A percentile compares a stretch with the other conserved stretches of the same genome.
phyloP scores from a whole-genome alignment of 2,329 filamentous ascomycete species.

The Furcasterigmium sp. region DNA sequence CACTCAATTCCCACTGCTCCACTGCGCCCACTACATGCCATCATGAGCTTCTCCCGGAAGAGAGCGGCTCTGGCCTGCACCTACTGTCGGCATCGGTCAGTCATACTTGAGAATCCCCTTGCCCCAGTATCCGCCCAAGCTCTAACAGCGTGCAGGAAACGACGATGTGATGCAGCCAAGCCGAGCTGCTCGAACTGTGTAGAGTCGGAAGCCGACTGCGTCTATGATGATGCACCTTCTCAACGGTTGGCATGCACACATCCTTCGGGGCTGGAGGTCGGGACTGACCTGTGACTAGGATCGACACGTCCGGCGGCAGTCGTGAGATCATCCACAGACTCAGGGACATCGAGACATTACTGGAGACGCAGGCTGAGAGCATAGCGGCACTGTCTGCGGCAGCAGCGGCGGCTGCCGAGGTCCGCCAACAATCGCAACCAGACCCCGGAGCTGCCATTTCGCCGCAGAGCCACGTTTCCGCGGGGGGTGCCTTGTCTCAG shows the following conservation, averaged over 20 bases:
- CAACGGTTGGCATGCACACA: conserved; percentile 18
- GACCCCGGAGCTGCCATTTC: background rate
- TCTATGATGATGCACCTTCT: conserved; percentile 21
- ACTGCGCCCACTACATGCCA: no score
- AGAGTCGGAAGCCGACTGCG: conserved; percentile 18
- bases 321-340: conserved; percentile 20
- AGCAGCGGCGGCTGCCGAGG: conserved; percentile 4
- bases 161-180: conserved; percentile 19
- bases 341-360: conserved; percentile 18
- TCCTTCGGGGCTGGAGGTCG: background rate
- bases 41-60: conserved; percentile 21
- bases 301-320: conserved; percentile 20
- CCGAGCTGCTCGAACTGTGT: conserved; percentile 18
- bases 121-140: background rate
- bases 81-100: conserved; percentile 20
- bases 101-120: background rate
- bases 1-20: no score
- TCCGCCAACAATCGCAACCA: background rate
- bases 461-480: conserved; percentile 3
- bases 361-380: conserved; percentile 14
- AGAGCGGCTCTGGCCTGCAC: conserved; percentile 21
- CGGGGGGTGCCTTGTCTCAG: background rate
- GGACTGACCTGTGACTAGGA: conserved; percentile 8
- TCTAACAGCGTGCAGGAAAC: conserved; percentile 14
- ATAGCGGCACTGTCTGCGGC: conserved; percentile 12